A percentile compares a stretch with the other conserved stretches of the same genome.
phyloP scores from a whole-genome alignment of 495 filamentous ascomycete genomes.

The Neurospora sp. region DNA sequence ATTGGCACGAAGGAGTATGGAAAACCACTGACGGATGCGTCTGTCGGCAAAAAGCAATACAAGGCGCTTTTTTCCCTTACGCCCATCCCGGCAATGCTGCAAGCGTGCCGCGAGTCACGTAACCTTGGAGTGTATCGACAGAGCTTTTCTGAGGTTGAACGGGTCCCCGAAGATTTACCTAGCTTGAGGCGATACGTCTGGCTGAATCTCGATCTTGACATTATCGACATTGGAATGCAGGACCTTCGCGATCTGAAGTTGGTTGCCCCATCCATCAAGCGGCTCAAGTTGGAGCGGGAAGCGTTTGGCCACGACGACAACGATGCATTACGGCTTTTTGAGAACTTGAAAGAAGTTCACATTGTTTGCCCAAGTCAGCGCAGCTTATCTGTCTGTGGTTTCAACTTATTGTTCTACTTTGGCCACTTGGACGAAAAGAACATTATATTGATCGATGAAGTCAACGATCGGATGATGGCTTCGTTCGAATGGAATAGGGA shows the following conservation, averaged over 20 bases:
- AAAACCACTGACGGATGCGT: neutral
- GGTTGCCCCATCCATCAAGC: neutral
- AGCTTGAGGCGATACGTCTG: neutral
- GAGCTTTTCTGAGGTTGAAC: neutral
- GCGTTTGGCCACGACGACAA: neutral
- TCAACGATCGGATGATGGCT: neutral
- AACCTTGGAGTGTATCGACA: neutral
- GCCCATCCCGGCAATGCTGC: neutral
- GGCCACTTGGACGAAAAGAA: neutral
- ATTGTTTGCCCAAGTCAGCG: neutral
- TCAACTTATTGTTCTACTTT: neutral
- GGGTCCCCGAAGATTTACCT: neutral
- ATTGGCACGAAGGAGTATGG: neutral
- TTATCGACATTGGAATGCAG: neutral
- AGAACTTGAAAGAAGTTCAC: neutral
- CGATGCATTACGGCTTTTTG: neutral
- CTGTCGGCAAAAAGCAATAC: neutral
- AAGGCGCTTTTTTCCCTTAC: neutral
- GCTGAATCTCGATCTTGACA: neutral
- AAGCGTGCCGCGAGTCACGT: neutral
- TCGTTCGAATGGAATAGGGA: neutral
- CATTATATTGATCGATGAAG: neutral
- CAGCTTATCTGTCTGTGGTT: neutral
- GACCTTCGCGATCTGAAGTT: neutral
- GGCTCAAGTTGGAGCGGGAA: neutral